These are phyloP conservation scores for Mucor ambiguus DNA, from an alignment of 371 early-diverging fungal genomes.

Conservation along the genomic window DNA sequence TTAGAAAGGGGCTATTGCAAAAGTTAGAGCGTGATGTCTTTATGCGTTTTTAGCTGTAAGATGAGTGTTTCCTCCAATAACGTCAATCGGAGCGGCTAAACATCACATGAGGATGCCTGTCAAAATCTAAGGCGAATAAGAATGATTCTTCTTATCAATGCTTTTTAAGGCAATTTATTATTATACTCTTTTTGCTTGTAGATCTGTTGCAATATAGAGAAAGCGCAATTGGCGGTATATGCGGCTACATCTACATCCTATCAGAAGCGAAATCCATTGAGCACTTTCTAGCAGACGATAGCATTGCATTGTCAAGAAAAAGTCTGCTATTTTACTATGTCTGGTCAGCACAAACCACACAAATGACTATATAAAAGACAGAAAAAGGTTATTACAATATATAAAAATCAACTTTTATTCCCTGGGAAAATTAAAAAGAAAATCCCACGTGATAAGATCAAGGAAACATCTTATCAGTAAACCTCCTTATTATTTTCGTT, in stretches of 20 bases:
- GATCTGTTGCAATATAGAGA: not conserved
- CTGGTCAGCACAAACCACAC: not conserved
- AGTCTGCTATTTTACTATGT: not conserved
- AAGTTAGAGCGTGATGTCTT: slow-evolving; percentile 9
- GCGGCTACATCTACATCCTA: not conserved
- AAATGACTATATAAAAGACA: not conserved
- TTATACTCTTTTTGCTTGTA: not conserved
- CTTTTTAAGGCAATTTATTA: slow-evolving; percentile 11
- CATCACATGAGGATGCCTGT: slow-evolving; percentile 26
- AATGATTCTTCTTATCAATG: slow-evolving; percentile 28
- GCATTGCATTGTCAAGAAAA: not conserved
- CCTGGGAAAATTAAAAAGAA: slow-evolving; percentile 35
- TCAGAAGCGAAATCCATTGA: not conserved
- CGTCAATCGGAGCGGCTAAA: not conserved
- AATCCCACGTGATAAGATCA: slow-evolving; percentile 51
- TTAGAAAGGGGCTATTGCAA: slow-evolving; percentile 8
- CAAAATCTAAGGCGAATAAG: slow-evolving; percentile 35
- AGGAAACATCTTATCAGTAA: slow-evolving; percentile 43
- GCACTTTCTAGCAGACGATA: not conserved
- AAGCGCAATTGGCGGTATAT: not conserved
- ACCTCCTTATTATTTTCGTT: slow-evolving; percentile 39
- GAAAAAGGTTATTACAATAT: slow-evolving; percentile 6
- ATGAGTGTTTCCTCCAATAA: slow-evolving; percentile 4
- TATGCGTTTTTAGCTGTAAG: not conserved
- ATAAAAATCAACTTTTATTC: slow-evolving; percentile 2